phyloP scores from a whole-genome alignment of 495 filamentous ascomycete genomes.

The Chaetomium fimeti region DNA sequence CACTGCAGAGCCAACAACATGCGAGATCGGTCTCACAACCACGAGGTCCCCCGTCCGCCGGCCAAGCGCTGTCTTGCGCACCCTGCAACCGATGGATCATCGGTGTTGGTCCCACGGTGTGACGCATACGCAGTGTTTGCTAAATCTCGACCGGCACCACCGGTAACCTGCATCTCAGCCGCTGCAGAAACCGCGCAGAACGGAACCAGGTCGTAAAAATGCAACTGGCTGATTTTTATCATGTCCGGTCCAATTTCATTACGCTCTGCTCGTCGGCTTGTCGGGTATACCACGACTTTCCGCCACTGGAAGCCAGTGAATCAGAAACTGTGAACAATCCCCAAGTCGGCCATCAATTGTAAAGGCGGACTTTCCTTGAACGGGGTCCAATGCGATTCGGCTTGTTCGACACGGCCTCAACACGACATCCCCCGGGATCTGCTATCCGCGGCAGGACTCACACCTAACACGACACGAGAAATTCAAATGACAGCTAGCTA shows the following conservation, averaged over 20 bases:
- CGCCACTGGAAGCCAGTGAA: too few species aligned
- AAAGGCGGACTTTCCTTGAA: not conserved
- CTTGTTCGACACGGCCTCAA: too few species aligned
- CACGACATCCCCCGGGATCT: not conserved
- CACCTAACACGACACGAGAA: not conserved
- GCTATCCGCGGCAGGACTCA: not conserved
- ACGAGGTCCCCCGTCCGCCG: not conserved
- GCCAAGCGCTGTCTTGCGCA: conserved; percentile 2
- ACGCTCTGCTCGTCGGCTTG: too few species aligned
- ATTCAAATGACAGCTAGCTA: not conserved
- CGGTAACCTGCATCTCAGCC: conserved; percentile 19
- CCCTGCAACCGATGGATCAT: not conserved
- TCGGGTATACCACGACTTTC: too few species aligned
- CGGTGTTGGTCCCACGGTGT: not conserved
- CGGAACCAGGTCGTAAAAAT: not conserved
- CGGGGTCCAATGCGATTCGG: not conserved
- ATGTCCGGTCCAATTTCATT: too few species aligned
- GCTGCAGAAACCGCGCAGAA: conserved; percentile 19
- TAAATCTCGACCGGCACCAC: not conserved
- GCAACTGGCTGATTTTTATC: not conserved
- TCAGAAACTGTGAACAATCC: too few species aligned
- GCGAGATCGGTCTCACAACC: conserved; percentile 17
- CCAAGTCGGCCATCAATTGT: too few species aligned
- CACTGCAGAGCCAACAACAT: conserved; percentile 1
- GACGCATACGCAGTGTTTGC: conserved; percentile 4